These are phyloP conservation scores for Debaryomyces sp. DNA, from an alignment of 1,139 yeast species.

Conservation along the genomic window DNA sequence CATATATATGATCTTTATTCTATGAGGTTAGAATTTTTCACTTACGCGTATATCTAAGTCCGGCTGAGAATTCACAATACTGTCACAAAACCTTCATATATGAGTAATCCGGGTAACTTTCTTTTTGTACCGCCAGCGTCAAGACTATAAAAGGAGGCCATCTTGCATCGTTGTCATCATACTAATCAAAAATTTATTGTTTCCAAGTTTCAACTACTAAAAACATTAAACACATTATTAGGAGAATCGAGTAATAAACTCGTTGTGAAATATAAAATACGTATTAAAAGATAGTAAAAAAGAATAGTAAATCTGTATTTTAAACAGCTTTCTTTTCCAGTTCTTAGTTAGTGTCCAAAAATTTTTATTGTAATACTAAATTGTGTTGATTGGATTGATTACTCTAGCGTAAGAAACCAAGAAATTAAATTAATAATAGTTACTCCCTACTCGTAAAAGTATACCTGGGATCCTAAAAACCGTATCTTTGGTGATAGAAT, in stretches of 20 bases:
- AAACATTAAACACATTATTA: background rate
- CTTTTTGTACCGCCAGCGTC: background rate
- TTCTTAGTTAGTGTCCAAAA: slow-evolving; percentile 5
- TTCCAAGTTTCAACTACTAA: background rate
- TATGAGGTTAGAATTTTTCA: slow-evolving; percentile 15
- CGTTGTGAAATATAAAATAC: slow-evolving; percentile 1
- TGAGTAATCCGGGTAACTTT: background rate
- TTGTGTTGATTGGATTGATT: slow-evolving; percentile 7
- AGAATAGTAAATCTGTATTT: slow-evolving; percentile 7
- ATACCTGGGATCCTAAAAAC: slow-evolving; percentile 4
- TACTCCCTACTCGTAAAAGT: slow-evolving; percentile 7
- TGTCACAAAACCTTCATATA: background rate
- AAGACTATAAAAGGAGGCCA: slow-evolving; percentile 8
- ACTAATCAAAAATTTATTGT: background rate
- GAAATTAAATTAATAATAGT: slow-evolving; percentile 3
- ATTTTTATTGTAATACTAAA: slow-evolving; percentile 4
- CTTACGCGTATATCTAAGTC: slow-evolving; percentile 12
- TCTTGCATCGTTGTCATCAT: slow-evolving; percentile 3
- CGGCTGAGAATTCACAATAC: background rate
- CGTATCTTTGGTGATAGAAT: slow-evolving; percentile 2
- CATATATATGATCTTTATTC: background rate
- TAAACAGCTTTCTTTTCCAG: slow-evolving; percentile 5
- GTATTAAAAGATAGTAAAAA: slow-evolving; percentile 2
- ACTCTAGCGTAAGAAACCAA: slow-evolving; percentile 7
- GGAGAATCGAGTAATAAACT: background rate